These are phyloP conservation scores for Heterobasidion occidentale DNA, from an alignment of 1,284 basidiomycete species.

Conservation along the genomic window DNA sequence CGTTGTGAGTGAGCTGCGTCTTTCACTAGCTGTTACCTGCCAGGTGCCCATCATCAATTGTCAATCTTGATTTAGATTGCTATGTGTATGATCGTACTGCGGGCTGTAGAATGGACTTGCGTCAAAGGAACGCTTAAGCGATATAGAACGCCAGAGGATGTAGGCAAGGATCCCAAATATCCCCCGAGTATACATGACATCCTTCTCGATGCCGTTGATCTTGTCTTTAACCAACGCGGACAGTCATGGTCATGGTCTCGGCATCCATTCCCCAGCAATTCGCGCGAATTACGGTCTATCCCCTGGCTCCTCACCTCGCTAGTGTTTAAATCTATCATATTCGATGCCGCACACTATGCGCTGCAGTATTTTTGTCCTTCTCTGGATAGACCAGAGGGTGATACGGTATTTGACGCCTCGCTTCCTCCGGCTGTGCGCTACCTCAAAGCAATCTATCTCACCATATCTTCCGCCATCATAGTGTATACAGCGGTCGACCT, in stretches of 20 bases:
- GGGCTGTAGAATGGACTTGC: slow-evolving; percentile 10
- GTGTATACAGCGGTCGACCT: slow-evolving; percentile 35
- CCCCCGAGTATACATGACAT: background rate
- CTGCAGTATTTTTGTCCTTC: slow-evolving; percentile 10
- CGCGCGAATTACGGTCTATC: slow-evolving; percentile 1
- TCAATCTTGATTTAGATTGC: slow-evolving; percentile 1
- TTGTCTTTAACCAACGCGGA: slow-evolving; percentile 10
- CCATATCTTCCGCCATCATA: slow-evolving; percentile 29
- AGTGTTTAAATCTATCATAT: slow-evolving; percentile 1
- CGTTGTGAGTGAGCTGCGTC: slow-evolving; percentile 19
- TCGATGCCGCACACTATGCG: slow-evolving; percentile 8
- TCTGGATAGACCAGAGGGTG: slow-evolving; percentile 29
- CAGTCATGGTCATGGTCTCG: slow-evolving; percentile 10
- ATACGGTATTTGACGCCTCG: slow-evolving; percentile 42
- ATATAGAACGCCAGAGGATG: slow-evolving; percentile 1
- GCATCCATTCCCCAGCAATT: slow-evolving; percentile 2
- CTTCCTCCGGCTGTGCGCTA: slow-evolving; percentile 34
- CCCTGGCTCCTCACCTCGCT: slow-evolving; percentile 1
- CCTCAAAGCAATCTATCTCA: slow-evolving; percentile 32
- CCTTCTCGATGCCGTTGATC: slow-evolving; percentile 5
- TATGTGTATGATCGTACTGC: slow-evolving; percentile 4
- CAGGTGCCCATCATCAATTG: background rate
- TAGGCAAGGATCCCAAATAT: background rate
- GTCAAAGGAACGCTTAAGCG: slow-evolving; percentile 2
- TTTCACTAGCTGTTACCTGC: background rate